These are phyloP conservation scores for Coemansia sp. DNA, from an alignment of 192 early-diverging fungal species.

Conservation along the genomic window DNA sequence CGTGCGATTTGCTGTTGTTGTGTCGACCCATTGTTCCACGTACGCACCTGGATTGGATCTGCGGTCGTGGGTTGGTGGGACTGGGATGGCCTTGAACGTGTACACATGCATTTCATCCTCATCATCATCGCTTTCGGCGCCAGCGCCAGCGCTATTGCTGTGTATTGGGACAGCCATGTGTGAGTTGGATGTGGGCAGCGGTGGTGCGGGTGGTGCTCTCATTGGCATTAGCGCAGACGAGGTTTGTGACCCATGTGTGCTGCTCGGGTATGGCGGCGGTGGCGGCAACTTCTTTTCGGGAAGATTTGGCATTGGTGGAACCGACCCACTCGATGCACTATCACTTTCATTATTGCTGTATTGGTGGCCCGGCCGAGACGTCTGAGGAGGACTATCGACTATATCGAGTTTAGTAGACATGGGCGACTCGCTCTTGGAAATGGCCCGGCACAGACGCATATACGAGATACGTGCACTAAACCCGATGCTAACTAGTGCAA, in stretches of 20 bases:
- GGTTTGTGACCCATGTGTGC: too few species aligned
- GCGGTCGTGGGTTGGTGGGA: too few species aligned
- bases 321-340: neutral
- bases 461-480: conserved; percentile 28
- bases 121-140: conserved; percentile 5
- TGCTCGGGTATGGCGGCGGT: neutral
- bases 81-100: neutral
- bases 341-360: conserved; percentile 5
- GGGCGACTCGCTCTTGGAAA: conserved; percentile 13
- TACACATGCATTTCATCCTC: neutral
- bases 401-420: conserved; percentile 8
- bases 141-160: neutral
- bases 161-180: neutral
- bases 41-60: neutral
- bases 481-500: conserved; percentile 28
- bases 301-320: neutral
- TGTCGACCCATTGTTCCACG: conserved; percentile 21
- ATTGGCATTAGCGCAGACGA: neutral
- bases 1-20: neutral
- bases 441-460: conserved; percentile 10
- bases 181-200: neutral
- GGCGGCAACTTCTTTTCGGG: neutral
- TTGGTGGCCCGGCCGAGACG: conserved; percentile 29
- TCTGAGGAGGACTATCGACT: conserved; percentile 22
- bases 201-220: neutral